phyloP scores from a whole-genome alignment of 352 stramenopile species.

The Phytophthora quininea region DNA sequence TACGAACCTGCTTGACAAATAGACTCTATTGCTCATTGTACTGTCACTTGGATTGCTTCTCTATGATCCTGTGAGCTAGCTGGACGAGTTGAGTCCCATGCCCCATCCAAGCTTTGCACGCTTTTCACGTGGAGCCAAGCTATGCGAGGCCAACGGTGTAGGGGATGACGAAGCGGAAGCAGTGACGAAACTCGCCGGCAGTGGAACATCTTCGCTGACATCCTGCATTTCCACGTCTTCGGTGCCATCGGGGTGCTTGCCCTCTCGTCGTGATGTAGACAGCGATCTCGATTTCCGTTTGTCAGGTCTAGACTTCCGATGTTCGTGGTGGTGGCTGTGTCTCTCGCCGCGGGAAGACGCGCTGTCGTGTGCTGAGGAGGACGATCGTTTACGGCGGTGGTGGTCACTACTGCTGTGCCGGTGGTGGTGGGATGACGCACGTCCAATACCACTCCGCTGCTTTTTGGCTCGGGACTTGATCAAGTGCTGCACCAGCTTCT shows the following conservation, averaged over 20 bases:
- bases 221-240: constrained; percentile 41
- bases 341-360: constrained; percentile 21
- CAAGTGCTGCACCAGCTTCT: constrained; percentile 64
- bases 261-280: constrained; percentile 26
- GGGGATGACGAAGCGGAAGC: constrained; percentile 30
- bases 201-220: constrained; percentile 51
- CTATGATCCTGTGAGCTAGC: constrained; percentile 13
- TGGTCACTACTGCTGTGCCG: constrained; percentile 30
- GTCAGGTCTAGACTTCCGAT: constrained; percentile 29
- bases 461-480: constrained; percentile 52
- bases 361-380: constrained; percentile 23
- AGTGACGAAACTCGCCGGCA: constrained; percentile 50
- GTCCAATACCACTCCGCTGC: constrained; percentile 22
- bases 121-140: constrained; percentile 44
- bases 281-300: constrained; percentile 36
- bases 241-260: constrained; percentile 5
- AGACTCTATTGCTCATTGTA: constrained; percentile 40
- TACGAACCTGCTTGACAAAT: constrained; percentile 24
- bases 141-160: constrained; percentile 7
- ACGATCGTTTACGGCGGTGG: constrained; percentile 33
- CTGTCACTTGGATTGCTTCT: constrained; percentile 16
- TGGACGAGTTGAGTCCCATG: constrained; percentile 63
- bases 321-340: constrained; percentile 24
- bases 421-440: constrained; percentile 21
- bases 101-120: constrained; percentile 80